Evolutionary conservation across 2,329 filamentous ascomycete genomes (phyloP), one percentile per base, ranked within the genome.

Genomic region (Cercospora sesami): DNA sequence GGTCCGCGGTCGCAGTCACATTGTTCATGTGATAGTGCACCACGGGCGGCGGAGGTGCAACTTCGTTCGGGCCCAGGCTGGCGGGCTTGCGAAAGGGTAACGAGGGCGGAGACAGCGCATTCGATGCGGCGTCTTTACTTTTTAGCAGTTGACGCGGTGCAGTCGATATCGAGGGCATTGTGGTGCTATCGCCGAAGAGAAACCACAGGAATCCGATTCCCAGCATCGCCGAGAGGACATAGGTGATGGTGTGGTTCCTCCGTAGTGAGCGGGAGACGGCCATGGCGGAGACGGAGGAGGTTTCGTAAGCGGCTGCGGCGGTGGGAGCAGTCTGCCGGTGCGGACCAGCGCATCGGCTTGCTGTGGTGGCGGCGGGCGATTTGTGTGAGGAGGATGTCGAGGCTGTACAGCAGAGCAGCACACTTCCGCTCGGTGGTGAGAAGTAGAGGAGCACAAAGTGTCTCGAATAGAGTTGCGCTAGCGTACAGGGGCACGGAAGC

Each of bases 11-110:
- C 67, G 92, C 92, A 53, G 94, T 97, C 74, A 98, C 87, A 81
- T 94, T 94, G 85, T 98, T 98, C 81, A 99, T 90, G 79, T 96
- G 89, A 84, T 97, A 98, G 79, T 92, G 93, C 42, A 92, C 88
- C 58, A 99, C 94, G 8, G 94, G 94, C 64, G 94, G 93, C 60
- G 93, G 90, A 81, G 84, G 68, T 79, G 85, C 77, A 83, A 86
- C 55, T 81, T 82, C 79, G 84, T 86, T 67, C 80, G 81, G 79
- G 30, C 79, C 79, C 73, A 88, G 86, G n/a, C 79, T 80, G 65
- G 81, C 82, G 26, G 86, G 82, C 78, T 93, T 94, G 76, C 87
- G 85, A 80, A 92, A 92, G 36, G 90, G 89, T 67, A 91, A 88
- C 23, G 90, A 91, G 9, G 90, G 90, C 68, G 90, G 91, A 10